Evolutionary conservation across 352 stramenopile genomes (phyloP).

Genomic region (Bremia lactucae): DNA sequence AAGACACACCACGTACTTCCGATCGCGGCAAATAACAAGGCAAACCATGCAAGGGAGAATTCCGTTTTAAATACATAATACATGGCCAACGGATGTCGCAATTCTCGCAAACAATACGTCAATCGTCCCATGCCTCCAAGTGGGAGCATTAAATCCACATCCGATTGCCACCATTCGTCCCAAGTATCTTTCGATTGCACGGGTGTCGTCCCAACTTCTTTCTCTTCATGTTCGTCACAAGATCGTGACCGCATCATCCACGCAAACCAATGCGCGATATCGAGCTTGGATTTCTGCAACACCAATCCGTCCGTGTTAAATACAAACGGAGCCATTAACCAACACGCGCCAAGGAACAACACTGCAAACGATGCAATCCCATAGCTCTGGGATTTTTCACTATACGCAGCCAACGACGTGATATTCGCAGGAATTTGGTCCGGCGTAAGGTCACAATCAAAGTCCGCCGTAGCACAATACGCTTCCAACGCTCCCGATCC

Average conservation of each 20-base stretch:
- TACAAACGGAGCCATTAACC: slow-evolving; percentile 74
- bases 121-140: slow-evolving; percentile 55
- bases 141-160: slow-evolving; percentile 61
- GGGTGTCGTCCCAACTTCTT: slow-evolving; percentile 24
- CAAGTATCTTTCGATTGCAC: slow-evolving; percentile 56
- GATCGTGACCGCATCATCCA: slow-evolving; percentile 65
- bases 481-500: slow-evolving; percentile 28
- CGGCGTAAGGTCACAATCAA: slow-evolving; percentile 37
- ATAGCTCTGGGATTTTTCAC: slow-evolving; percentile 56
- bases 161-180: slow-evolving; percentile 62
- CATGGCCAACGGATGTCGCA: slow-evolving; percentile 66
- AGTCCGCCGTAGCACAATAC: slow-evolving; percentile 40
- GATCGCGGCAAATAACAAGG: slow-evolving; percentile 41
- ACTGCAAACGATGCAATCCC: slow-evolving; percentile 76
- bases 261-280: slow-evolving; percentile 71
- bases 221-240: slow-evolving; percentile 32
- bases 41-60: slow-evolving; percentile 38
- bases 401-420: slow-evolving; percentile 48
- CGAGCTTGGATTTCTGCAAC: slow-evolving; percentile 70
- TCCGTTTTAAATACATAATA: slow-evolving; percentile 77
- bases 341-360: slow-evolving; percentile 68
- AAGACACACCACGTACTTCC: slow-evolving; percentile 37
- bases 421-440: slow-evolving; percentile 58
- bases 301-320: slow-evolving; percentile 87
- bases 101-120: slow-evolving; percentile 70